These are phyloP conservation scores for Chenopodium album DNA, from an alignment of 148 eudicot species.

Conservation along the genomic window DNA sequence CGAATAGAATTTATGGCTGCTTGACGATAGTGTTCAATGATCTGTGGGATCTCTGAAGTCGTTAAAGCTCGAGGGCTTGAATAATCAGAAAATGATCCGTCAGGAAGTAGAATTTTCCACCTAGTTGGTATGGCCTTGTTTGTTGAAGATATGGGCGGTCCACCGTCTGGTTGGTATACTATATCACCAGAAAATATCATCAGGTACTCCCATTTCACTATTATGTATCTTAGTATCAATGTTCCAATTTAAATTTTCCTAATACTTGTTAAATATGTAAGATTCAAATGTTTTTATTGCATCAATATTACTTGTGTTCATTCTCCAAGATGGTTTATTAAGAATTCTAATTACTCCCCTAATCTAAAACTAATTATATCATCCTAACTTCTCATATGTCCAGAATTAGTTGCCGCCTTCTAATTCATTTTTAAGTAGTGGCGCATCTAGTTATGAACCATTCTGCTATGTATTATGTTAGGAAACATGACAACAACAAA, in stretches of 20 bases:
- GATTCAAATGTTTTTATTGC: too few species aligned
- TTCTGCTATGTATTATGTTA: too few species aligned
- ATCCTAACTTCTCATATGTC: too few species aligned
- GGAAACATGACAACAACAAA: too few species aligned
- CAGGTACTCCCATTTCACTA: not conserved
- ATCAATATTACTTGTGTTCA: too few species aligned
- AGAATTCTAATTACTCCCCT: too few species aligned
- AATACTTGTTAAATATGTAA: not conserved
- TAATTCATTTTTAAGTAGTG: too few species aligned
- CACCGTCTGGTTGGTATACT: slow-evolving; percentile 72
- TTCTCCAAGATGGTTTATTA: too few species aligned
- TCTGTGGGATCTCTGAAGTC: slow-evolving; percentile 42
- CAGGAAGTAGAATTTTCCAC: slow-evolving; percentile 71
- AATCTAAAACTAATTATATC: too few species aligned
- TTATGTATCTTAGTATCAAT: not conserved
- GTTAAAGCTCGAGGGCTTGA: slow-evolving; percentile 60
- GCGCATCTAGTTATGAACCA: too few species aligned
- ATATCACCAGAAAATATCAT: slow-evolving; percentile 1
- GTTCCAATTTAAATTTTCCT: not conserved
- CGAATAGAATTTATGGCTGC: slow-evolving; percentile 77
- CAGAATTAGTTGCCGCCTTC: too few species aligned
- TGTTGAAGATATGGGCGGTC: slow-evolving; percentile 70
- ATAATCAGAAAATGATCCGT: slow-evolving; percentile 48
- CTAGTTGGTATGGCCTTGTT: slow-evolving; percentile 66
- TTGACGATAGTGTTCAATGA: slow-evolving; percentile 60